Evolutionary conservation across 2,329 filamentous ascomycete species (phyloP).

Genomic region (Phaeoacremonium minimum): DNA sequence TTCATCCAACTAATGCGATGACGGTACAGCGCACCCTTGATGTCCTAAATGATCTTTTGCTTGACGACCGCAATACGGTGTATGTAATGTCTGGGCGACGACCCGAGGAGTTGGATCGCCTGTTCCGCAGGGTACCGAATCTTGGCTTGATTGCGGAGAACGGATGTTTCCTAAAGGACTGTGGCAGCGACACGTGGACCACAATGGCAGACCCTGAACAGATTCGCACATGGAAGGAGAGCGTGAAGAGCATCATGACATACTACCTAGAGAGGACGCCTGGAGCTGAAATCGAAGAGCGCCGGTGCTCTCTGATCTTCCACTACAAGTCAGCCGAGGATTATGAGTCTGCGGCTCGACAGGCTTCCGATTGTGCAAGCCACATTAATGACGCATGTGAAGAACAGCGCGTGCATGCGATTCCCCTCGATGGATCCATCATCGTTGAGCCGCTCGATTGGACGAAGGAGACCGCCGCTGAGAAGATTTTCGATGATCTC

Average conservation of each 20-base stretch:
- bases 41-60: conserved; percentile 73
- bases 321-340: conserved; percentile 84
- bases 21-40: conserved; percentile 66
- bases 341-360: conserved; percentile 66
- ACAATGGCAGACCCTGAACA: conserved; percentile 70
- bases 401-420: conserved; percentile 76
- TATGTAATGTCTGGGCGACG: conserved; percentile 92
- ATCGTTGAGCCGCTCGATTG: conserved; percentile 81
- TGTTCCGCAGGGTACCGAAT: conserved; percentile 79
- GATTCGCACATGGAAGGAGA: conserved; percentile 75
- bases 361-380: conserved; percentile 84
- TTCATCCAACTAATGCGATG: conserved; percentile 3
- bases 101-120: conserved; percentile 80
- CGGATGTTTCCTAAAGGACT: conserved; percentile 81
- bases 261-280: conserved; percentile 91
- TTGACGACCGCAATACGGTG: conserved; percentile 77
- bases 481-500: conserved; percentile 63
- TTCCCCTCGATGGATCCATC: conserved; percentile 74
- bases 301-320: conserved; percentile 88
- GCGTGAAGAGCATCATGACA: conserved; percentile 75
- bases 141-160: conserved; percentile 92
- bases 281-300: conserved; percentile 81
- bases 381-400: conserved; percentile 95
- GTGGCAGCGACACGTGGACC: conserved; percentile 66
- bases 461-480: conserved; percentile 81